These are phyloP conservation scores for Medicago truncatula DNA, from an alignment of 306 rosid species.

Conservation along the genomic window DNA sequence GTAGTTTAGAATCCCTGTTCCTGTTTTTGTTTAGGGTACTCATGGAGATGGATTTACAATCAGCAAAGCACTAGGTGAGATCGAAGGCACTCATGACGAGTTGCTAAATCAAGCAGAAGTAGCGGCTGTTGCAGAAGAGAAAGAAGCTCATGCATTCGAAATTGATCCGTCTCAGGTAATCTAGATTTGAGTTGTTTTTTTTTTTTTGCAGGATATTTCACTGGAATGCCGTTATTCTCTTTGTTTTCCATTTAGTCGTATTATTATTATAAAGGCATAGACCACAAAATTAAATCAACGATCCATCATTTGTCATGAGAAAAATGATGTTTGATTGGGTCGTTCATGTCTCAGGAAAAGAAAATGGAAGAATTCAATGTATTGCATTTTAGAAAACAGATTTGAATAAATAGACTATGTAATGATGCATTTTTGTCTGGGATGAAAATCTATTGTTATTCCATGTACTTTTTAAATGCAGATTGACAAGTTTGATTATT, in stretches of 20 bases:
- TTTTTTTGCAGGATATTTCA: neutral
- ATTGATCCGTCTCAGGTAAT: slow-evolving; percentile 82
- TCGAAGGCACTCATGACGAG: slow-evolving; percentile 67
- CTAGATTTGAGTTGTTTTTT: slow-evolving; percentile 16
- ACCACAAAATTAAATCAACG: slow-evolving; percentile 22
- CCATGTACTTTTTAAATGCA: slow-evolving; percentile 19
- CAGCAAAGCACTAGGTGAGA: slow-evolving; percentile 86
- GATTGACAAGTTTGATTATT: slow-evolving; percentile 1
- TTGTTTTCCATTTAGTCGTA: neutral
- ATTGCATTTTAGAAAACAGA: slow-evolving; percentile 5
- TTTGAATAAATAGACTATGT: neutral
- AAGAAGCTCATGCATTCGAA: slow-evolving; percentile 90
- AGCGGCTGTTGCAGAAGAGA: slow-evolving; percentile 90
- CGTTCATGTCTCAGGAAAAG: slow-evolving; percentile 10
- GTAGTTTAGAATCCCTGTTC: slow-evolving; percentile 29
- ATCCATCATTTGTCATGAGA: slow-evolving; percentile 18
- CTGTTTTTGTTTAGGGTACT: slow-evolving; percentile 53
- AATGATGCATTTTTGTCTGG: slow-evolving; percentile 24
- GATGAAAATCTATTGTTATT: slow-evolving; percentile 27
- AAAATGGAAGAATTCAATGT: neutral
- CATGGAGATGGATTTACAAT: slow-evolving; percentile 83
- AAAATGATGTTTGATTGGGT: slow-evolving; percentile 14
- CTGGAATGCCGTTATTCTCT: neutral
- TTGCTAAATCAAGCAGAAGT: slow-evolving; percentile 86
- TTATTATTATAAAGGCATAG: too few relatives aligned